Evolutionary conservation across 169 alveolate genomes (phyloP).

Genomic region (Eimeria maxima): DNA sequence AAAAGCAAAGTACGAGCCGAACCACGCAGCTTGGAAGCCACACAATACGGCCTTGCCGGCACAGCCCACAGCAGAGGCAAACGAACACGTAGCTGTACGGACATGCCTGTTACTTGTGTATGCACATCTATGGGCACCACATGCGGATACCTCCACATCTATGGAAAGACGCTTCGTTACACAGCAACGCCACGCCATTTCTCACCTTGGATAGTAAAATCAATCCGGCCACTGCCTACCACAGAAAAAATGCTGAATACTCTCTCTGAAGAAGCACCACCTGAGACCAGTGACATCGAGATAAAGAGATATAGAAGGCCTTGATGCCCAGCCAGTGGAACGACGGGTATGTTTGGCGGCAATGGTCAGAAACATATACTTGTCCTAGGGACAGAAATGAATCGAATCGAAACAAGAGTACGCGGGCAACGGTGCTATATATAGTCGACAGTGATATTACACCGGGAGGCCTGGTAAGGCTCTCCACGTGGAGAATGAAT

Average conservation of each 20-base stretch:
- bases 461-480: too few species aligned
- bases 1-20: neutral
- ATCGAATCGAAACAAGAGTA: neutral
- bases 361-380: too few species aligned
- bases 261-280: neutral
- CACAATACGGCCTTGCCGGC: neutral
- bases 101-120: neutral
- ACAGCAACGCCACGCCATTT: neutral
- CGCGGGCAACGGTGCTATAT: too few species aligned
- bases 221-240: slow-evolving; percentile 17
- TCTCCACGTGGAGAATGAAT: too few species aligned
- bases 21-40: neutral
- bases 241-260: slow-evolving; percentile 1
- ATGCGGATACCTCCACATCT: neutral
- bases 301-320: neutral
- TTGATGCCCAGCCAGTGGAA: neutral
- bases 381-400: too few species aligned
- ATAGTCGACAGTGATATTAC: too few species aligned
- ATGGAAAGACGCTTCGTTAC: too few species aligned
- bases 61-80: neutral
- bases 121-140: neutral
- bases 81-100: neutral
- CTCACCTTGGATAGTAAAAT: neutral
- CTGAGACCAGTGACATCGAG: neutral
- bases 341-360: neutral